These are phyloP conservation scores for Tremella fuciformis DNA, from an alignment of 768 basidiomycete genomes.

Conservation along the genomic window DNA sequence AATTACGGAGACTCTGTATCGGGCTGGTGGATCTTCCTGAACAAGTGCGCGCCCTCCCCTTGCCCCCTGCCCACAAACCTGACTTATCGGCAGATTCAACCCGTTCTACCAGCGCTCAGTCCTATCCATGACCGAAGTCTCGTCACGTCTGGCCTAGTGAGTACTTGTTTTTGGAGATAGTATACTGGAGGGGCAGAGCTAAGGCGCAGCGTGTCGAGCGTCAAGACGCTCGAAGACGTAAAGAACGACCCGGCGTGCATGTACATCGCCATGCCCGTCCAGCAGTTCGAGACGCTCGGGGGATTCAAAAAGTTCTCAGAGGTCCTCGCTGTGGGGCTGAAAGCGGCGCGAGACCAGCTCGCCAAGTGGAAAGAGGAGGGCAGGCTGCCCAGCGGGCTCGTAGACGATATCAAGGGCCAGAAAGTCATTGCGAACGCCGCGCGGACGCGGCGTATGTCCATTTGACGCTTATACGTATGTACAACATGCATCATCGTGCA, in stretches of 20 bases:
- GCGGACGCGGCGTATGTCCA: conserved; percentile 33
- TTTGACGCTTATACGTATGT: conserved; percentile 7
- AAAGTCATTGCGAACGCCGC: conserved; percentile 25
- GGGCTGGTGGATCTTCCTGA: conserved; percentile 92
- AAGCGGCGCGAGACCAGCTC: conserved; percentile 67
- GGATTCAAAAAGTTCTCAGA: conserved; percentile 80
- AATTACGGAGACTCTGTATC: conserved; percentile 93
- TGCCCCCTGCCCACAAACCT: not conserved
- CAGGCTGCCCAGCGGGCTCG: conserved; percentile 68
- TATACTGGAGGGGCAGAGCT: not conserved
- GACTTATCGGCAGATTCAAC: conserved; percentile 38
- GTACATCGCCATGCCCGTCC: conserved; percentile 93
- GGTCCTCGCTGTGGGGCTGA: conserved; percentile 76
- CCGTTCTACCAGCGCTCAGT: conserved; percentile 49
- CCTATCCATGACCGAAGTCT: conserved; percentile 50
- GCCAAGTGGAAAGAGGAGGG: conserved; percentile 79
- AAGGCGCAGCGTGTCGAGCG: conserved; percentile 76
- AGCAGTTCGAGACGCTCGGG: conserved; percentile 88
- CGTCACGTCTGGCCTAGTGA: conserved; percentile 82
- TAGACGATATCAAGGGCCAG: conserved; percentile 58
- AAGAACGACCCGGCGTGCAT: conserved; percentile 82
- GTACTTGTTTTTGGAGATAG: conserved; percentile 46
- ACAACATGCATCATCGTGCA: conserved; percentile 4
- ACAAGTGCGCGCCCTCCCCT: conserved; percentile 59
- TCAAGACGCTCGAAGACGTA: conserved; percentile 92